phyloP scores from a whole-genome alignment of 257 asterid species.

The Fraxinus cuspidata region DNA sequence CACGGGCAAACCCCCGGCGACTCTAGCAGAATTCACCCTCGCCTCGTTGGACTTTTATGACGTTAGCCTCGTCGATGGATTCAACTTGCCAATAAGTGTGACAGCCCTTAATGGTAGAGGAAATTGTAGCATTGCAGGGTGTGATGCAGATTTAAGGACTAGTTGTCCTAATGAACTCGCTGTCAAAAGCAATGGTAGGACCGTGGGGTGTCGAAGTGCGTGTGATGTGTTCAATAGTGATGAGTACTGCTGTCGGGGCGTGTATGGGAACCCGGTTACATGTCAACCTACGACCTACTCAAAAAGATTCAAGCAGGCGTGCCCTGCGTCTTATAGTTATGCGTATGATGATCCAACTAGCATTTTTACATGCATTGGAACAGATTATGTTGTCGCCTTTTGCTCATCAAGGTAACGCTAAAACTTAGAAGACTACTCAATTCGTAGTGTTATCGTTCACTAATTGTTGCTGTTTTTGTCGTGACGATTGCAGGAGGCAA shows the following conservation, averaged over 20 bases:
- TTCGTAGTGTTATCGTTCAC: background rate
- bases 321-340: conserved; percentile 86
- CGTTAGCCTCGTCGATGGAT: conserved; percentile 92
- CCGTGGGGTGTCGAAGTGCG: conserved; percentile 79
- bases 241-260: conserved; percentile 83
- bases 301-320: conserved; percentile 61
- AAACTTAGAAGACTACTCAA: background rate
- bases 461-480: background rate
- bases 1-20: conserved; percentile 70
- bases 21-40: conserved; percentile 88
- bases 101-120: conserved; percentile 71
- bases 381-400: conserved; percentile 75
- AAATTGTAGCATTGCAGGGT: conserved; percentile 80
- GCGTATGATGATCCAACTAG: conserved; percentile 95
- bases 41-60: conserved; percentile 68
- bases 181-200: conserved; percentile 43
- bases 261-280: conserved; percentile 66
- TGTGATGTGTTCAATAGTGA: conserved; percentile 84
- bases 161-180: conserved; percentile 74
- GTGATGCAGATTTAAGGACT: conserved; percentile 61
- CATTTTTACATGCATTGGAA: conserved; percentile 62
- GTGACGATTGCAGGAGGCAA: conserved; percentile 46
- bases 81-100: conserved; percentile 71
- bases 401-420: conserved; percentile 62
- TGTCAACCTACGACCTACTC: conserved; percentile 87